These are phyloP conservation scores for Verbascum thapsus DNA, from an alignment of 257 asterid genomes.

Conservation along the genomic window DNA sequence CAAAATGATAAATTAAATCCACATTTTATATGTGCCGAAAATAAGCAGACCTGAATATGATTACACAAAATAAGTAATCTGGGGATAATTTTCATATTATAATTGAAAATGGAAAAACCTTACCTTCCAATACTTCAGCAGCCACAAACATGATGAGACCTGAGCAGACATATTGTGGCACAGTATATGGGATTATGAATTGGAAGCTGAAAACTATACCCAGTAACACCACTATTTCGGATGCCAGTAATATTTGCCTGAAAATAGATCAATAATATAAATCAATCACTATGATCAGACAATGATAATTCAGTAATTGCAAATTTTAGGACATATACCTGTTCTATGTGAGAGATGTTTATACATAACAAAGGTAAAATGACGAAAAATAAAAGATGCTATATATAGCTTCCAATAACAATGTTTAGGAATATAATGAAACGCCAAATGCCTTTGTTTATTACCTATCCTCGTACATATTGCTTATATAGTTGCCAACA, in stretches of 20 bases:
- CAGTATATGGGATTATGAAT: slow-evolving; percentile 58
- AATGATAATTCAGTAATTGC: too few species aligned
- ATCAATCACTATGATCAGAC: slow-evolving; percentile 20
- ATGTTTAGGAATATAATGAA: slow-evolving; percentile 15
- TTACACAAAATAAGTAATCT: too few species aligned
- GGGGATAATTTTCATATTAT: too few species aligned
- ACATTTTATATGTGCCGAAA: too few species aligned
- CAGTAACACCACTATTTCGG: slow-evolving; percentile 81
- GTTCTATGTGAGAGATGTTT: too few species aligned
- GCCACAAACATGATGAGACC: slow-evolving; percentile 96
- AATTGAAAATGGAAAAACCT: slow-evolving; percentile 12
- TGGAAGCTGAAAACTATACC: slow-evolving; percentile 88
- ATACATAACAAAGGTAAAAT: too few species aligned
- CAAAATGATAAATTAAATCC: too few species aligned
- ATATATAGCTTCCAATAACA: too few species aligned
- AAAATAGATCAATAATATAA: slow-evolving; percentile 26
- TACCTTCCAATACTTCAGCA: slow-evolving; percentile 97
- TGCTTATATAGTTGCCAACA: slow-evolving; percentile 93
- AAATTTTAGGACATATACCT: too few species aligned
- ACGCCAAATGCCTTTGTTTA: neutral
- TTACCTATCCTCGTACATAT: slow-evolving; percentile 97
- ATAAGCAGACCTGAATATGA: too few species aligned
- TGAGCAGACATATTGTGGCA: slow-evolving; percentile 79
- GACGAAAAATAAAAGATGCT: too few species aligned
- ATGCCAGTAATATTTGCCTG: slow-evolving; percentile 95